phyloP scores from a whole-genome alignment of 2,329 filamentous ascomycete species.

The Zasmidium angulare region DNA sequence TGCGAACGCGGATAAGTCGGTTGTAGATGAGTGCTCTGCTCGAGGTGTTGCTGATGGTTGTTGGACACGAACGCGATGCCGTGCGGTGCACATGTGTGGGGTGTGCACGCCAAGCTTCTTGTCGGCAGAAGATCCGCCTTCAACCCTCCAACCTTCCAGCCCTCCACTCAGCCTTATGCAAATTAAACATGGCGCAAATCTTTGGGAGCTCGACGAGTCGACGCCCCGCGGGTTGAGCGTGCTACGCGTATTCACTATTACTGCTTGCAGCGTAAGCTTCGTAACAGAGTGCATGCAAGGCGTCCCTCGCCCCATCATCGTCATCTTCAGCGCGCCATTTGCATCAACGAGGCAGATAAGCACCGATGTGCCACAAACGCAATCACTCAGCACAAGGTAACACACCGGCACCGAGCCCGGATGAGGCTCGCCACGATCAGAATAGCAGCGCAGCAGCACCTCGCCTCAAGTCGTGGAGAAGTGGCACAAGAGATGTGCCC shows the following conservation, averaged over 20 bases:
- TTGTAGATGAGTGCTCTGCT: not conserved
- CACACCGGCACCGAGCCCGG: not conserved
- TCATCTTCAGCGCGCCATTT: too few species aligned
- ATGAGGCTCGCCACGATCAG: not conserved
- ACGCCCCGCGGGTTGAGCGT: not conserved
- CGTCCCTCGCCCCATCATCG: not conserved
- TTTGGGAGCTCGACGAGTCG: not conserved
- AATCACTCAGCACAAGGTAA: not conserved
- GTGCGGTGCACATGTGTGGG: not conserved
- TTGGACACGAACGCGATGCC: not conserved
- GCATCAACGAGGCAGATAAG: too few species aligned
- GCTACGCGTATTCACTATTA: too few species aligned
- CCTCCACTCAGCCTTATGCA: not conserved
- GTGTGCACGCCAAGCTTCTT: not conserved
- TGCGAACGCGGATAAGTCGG: not conserved
- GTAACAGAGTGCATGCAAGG: not conserved
- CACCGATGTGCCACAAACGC: not conserved
- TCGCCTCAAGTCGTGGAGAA: not conserved
- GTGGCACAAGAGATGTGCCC: not conserved
- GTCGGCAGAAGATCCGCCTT: not conserved
- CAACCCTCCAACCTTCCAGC: too few species aligned
- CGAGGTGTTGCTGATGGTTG: not conserved
- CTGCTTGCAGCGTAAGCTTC: not conserved
- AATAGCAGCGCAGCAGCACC: not conserved
- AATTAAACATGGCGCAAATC: not conserved